A percentile compares a stretch with the other conserved stretches of the same genome.
Conservation (phyloP, 2,329 filamentous ascomycete genomes). For the Neofusicoccum umdonicola region DNA sequence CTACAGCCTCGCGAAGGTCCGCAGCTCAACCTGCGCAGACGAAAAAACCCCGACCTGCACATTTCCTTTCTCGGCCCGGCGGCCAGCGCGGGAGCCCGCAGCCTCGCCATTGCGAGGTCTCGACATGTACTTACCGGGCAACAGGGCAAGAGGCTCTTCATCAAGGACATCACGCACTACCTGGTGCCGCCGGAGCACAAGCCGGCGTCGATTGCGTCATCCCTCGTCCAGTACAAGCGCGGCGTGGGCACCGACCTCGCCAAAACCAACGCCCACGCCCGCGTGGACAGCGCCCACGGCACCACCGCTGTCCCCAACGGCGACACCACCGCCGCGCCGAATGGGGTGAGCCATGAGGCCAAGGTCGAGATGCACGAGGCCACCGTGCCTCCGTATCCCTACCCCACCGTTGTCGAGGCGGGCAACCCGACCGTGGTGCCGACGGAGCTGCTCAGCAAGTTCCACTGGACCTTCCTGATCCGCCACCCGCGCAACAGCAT, state of each 20-base stretch:
- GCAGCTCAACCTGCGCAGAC: conserved; percentile 9
- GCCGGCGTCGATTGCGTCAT: conserved; percentile 70
- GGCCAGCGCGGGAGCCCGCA: not conserved
- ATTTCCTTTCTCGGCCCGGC: conserved; percentile 1
- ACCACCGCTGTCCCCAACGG: conserved; percentile 23
- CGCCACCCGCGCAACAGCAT: conserved; percentile 90
- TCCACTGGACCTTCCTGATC: conserved; percentile 96
- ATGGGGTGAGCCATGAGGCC: conserved; percentile 30
- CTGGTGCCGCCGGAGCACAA: conserved; percentile 72
- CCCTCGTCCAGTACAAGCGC: conserved; percentile 60
- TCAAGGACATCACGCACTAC: conserved; percentile 98
- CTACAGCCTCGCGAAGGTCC: not conserved
- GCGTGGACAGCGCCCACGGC: conserved; percentile 30
- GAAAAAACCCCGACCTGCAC: not conserved
- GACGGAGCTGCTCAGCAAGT: conserved; percentile 67
- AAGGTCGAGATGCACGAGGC: conserved; percentile 15
- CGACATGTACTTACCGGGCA: conserved; percentile 33
- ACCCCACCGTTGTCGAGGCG: conserved; percentile 58
- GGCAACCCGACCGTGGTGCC: conserved; percentile 86
- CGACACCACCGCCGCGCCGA: conserved; percentile 23
- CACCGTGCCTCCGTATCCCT: conserved; percentile 53
- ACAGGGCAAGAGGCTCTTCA: conserved; percentile 87
- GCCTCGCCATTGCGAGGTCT: not conserved
- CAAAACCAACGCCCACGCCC: conserved; percentile 21
- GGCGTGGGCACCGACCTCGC: conserved; percentile 57